These are phyloP conservation scores for Myriangium duriaei DNA, from an alignment of 2,329 filamentous ascomycete species.

Conservation along the genomic window DNA sequence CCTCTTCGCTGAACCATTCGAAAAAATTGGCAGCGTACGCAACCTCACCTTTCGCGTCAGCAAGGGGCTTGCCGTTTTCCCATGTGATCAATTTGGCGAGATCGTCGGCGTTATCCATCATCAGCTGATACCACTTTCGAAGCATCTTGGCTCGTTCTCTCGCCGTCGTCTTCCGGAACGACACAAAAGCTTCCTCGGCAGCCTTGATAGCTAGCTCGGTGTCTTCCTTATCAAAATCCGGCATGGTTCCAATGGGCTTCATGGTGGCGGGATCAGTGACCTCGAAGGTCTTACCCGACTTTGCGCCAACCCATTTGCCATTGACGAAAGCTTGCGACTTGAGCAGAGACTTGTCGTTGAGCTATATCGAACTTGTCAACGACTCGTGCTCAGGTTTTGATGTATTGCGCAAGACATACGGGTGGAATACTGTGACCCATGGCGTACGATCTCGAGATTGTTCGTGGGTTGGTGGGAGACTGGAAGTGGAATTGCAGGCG, in stretches of 20 bases:
- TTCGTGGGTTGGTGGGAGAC: slow-evolving; percentile 20
- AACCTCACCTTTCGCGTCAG: slow-evolving; percentile 61
- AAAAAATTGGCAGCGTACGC: slow-evolving; percentile 63
- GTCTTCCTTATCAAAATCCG: slow-evolving; percentile 71
- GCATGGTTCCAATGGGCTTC: slow-evolving; percentile 66
- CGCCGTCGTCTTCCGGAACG: slow-evolving; percentile 58
- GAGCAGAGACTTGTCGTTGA: slow-evolving; percentile 49
- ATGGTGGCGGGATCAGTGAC: slow-evolving; percentile 78
- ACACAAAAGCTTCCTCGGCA: slow-evolving; percentile 62
- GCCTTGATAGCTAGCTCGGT: slow-evolving; percentile 70
- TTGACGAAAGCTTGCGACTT: slow-evolving; percentile 82
- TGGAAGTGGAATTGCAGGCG: slow-evolving; percentile 13
- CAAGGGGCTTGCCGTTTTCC: slow-evolving; percentile 79
- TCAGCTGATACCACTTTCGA: slow-evolving; percentile 69
- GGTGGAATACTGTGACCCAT: slow-evolving; percentile 32
- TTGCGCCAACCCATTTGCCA: slow-evolving; percentile 78
- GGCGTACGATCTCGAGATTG: slow-evolving; percentile 29
- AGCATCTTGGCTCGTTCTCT: slow-evolving; percentile 64
- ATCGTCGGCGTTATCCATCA: slow-evolving; percentile 67
- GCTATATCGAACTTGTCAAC: too few species aligned
- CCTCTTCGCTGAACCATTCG: slow-evolving; percentile 74
- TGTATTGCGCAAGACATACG: slow-evolving; percentile 21
- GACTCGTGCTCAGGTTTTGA: too few species aligned
- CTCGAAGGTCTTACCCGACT: slow-evolving; percentile 83
- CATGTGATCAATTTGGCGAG: slow-evolving; percentile 72